These are phyloP conservation scores for Ceratorhiza oryzae-sativae DNA, from an alignment of 1,284 basidiomycete species.

Conservation along the genomic window DNA sequence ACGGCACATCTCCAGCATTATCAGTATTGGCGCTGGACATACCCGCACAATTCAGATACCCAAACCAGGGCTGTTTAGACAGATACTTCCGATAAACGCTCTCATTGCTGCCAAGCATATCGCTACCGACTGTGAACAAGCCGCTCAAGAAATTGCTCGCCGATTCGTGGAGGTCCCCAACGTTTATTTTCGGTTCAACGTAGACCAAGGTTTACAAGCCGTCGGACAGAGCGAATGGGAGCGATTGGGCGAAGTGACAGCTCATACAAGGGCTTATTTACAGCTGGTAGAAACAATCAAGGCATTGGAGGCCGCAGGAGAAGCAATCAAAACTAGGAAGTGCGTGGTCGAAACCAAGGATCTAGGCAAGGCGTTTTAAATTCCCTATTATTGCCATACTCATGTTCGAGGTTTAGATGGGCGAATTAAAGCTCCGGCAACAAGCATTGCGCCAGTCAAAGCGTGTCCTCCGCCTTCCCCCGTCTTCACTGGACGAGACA, in stretches of 20 bases:
- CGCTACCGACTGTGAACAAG: not conserved
- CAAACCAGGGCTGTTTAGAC: not conserved
- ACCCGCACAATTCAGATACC: not conserved
- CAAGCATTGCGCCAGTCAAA: not conserved
- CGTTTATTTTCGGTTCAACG: constrained; percentile 10
- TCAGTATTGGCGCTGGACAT: constrained; percentile 16
- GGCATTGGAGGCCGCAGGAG: not conserved
- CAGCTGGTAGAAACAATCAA: not conserved
- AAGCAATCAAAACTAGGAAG: not conserved
- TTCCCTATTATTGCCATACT: not conserved
- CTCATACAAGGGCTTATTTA: constrained; percentile 9
- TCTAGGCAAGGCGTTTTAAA: not conserved
- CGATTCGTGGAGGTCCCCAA: not conserved
- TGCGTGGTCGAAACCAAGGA: not conserved
- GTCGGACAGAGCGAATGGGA: not conserved
- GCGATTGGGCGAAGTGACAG: not conserved
- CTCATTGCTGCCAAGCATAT: not conserved
- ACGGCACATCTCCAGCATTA: not conserved
- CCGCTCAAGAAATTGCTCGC: not conserved
- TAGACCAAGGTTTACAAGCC: constrained; percentile 11
- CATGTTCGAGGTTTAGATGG: not conserved
- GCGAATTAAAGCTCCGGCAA: too few relatives aligned
- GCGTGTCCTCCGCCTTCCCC: constrained; percentile 3
- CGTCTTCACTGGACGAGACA: constrained; percentile 11
- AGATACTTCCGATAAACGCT: not conserved